Base-by-base conservation (phyloP, 148 eudicot species). In the Amaranthus palmeri region DNA sequence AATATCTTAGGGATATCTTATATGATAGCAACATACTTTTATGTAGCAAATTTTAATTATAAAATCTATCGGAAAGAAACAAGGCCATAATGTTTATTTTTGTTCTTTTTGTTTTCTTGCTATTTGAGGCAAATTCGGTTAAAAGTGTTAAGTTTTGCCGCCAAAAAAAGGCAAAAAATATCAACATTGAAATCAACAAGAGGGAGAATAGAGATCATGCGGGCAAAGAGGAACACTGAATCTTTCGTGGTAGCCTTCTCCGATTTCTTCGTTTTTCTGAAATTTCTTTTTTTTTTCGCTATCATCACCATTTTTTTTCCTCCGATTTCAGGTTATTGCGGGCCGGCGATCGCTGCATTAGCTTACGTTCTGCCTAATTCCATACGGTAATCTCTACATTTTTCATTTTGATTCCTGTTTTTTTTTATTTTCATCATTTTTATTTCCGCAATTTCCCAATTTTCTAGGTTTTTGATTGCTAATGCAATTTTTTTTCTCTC, bases 221-320 rank as follows among this genome's bases (percentile, higher is more conserved):
- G 77, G 65, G 67, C 80, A 77, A 73, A 72, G 74, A 77, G 61
- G 76, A 73, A 25, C 68, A 63, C 58, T 45, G 18, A 44, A 74
- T 54, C 51, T 74, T 61, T 60, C 72, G 76, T 60, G 62, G 64
- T 71, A 46, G 63, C 72, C 76, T 73, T 44, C 42, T 36, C 83
- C 80, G 74, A 60, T 15, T 64, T 80, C 76, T 61, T 70, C 76
- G 76, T 69, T 64, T 56, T 74, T 58, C 17, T 67, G 14, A 50
- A 17, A n/a, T 17, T 15, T 10, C 62, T 44, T 6, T 15, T 54
- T 59, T 68, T 65, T 25, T 63, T 57, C 57, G 57, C 5, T 40
- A 45, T 17, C 53, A 17, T 62, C 48, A 10, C 51, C 18, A 11
- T 65, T 43, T 0, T 25, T 25, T 2, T 25, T 54, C 46, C 46